These are phyloP conservation scores for Lodderomyces margitis DNA, from an alignment of 1,139 yeast genomes.

Conservation along the genomic window DNA sequence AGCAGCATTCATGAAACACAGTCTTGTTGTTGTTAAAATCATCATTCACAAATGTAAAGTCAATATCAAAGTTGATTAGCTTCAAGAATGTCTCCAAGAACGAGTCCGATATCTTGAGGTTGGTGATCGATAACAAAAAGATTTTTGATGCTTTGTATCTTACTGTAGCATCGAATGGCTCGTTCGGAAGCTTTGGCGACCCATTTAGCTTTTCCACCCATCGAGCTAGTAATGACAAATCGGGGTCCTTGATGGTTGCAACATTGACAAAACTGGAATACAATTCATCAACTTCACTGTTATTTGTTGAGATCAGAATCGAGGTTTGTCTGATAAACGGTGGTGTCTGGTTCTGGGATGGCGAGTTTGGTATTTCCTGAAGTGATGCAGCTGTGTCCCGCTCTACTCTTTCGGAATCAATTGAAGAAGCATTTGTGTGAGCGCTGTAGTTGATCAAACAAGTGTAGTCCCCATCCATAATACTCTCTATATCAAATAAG, in stretches of 20 bases:
- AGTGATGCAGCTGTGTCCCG: slow-evolving; percentile 1
- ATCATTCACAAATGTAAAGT: slow-evolving; percentile 36
- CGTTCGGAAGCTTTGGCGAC: slow-evolving; percentile 9
- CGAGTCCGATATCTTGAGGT: slow-evolving; percentile 47
- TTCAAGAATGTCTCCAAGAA: slow-evolving; percentile 47
- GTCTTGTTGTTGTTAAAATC: slow-evolving; percentile 43
- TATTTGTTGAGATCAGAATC: slow-evolving; percentile 6
- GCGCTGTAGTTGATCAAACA: slow-evolving; percentile 14
- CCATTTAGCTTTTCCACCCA: slow-evolving; percentile 49
- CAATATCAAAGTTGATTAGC: slow-evolving; percentile 42
- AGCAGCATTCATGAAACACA: slow-evolving; percentile 46
- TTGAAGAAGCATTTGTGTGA: background rate
- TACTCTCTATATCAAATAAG: slow-evolving; percentile 80
- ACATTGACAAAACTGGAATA: slow-evolving; percentile 66
- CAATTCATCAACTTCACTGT: slow-evolving; percentile 58
- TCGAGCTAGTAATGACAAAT: slow-evolving; percentile 44
- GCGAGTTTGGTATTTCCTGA: background rate
- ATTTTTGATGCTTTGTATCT: slow-evolving; percentile 57
- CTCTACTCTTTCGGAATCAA: background rate
- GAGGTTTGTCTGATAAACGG: slow-evolving; percentile 14
- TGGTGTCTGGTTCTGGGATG: slow-evolving; percentile 6
- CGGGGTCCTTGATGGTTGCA: slow-evolving; percentile 48
- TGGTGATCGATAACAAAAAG: slow-evolving; percentile 61
- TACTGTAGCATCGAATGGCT: slow-evolving; percentile 15
- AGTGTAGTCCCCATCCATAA: slow-evolving; percentile 69